A percentile compares a stretch with the other conserved stretches of the same genome.
These are phyloP conservation scores for Nemania sp. DNA, from an alignment of 2,329 filamentous ascomycete species.

Conservation along the genomic window DNA sequence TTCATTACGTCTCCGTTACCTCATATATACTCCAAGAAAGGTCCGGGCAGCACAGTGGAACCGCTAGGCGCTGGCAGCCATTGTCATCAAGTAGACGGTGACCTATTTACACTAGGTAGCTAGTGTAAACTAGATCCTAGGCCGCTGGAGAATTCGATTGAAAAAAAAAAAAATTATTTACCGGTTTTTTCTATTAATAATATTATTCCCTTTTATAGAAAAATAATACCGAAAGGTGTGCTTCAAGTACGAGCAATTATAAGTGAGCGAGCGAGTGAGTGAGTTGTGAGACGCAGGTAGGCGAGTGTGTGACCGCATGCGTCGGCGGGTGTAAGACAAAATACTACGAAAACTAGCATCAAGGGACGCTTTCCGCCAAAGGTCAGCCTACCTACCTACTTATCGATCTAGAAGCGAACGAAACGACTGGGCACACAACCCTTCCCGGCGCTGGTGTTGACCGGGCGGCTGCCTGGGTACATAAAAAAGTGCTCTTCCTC, in stretches of 20 bases:
- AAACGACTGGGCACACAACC: conserved; percentile 24
- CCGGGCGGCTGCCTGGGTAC: conserved; percentile 16
- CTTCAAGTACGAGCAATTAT: not conserved
- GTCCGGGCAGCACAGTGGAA: conserved; percentile 14
- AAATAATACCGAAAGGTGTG: not conserved
- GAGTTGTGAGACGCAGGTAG: not conserved
- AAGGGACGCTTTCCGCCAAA: conserved; percentile 4
- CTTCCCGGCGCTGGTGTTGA: not conserved
- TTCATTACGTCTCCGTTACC: conserved; percentile 52
- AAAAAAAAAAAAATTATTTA: not conserved
- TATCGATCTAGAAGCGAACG: conserved; percentile 14
- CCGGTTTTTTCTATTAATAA: not conserved
- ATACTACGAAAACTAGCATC: conserved; percentile 1
- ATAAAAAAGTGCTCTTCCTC: conserved; percentile 15
- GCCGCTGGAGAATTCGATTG: not conserved
- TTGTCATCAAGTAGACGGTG: not conserved
- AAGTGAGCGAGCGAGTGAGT: not conserved
- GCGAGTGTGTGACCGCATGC: not conserved
- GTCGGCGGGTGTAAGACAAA: not conserved
- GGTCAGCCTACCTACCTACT: too few relatives aligned
- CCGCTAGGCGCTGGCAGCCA: not conserved
- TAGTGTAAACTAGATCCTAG: not conserved
- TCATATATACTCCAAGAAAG: conserved; percentile 37
- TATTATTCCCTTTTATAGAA: not conserved
- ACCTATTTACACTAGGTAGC: not conserved